Percentiles rank a stretch among this genome's conserved stretches.
phyloP scores from a whole-genome alignment of 805 yeast genomes.

The Saccharomycopsis olivae region DNA sequence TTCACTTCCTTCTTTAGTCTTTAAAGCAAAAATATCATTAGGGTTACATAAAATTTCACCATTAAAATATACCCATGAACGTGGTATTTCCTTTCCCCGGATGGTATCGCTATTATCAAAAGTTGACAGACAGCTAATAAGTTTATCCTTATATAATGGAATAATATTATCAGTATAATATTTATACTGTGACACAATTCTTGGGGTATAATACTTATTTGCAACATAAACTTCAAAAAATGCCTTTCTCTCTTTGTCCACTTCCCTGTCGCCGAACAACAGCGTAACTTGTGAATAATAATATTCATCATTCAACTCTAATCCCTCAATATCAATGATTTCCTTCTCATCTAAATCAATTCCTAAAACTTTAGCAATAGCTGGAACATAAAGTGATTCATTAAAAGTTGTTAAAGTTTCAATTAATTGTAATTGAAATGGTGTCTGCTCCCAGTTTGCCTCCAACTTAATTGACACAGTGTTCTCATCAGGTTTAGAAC shows the following conservation, averaged over 20 bases:
- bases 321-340: conserved; percentile 1
- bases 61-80: conserved; percentile 42
- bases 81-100: neutral
- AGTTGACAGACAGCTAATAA: conserved; percentile 21
- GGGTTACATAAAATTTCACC: conserved; percentile 50
- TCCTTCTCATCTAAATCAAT: conserved; percentile 14
- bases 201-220: conserved; percentile 41
- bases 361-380: conserved; percentile 23
- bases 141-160: conserved; percentile 22
- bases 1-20: conserved; percentile 28
- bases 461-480: conserved; percentile 25
- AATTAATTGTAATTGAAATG: conserved; percentile 32
- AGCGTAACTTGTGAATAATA: conserved; percentile 5
- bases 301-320: conserved; percentile 7
- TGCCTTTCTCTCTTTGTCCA: neutral
- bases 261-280: neutral
- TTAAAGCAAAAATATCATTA: conserved; percentile 72
- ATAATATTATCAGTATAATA: conserved; percentile 31
- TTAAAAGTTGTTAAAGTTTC: conserved; percentile 31
- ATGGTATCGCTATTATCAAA: conserved; percentile 21
- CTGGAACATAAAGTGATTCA: conserved; percentile 28
- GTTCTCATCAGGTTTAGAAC: neutral
- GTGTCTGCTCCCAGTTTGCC: conserved; percentile 32
- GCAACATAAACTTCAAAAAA: conserved; percentile 20
- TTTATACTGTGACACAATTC: conserved; percentile 53